Conservation (phyloP, 2,329 filamentous ascomycete species). For the Westerdykella sp. region DNA sequence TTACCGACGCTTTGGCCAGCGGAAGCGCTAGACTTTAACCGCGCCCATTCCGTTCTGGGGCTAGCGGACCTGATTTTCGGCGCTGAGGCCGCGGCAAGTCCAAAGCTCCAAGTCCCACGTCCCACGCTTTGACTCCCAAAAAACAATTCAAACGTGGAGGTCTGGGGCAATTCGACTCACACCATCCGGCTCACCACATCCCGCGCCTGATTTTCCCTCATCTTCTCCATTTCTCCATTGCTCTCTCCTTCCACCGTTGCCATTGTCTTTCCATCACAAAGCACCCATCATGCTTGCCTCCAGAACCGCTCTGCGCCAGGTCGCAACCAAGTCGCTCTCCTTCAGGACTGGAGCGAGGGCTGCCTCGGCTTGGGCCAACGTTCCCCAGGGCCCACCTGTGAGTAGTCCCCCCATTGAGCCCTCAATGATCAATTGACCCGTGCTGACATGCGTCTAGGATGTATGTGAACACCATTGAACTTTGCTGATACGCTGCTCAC, state of each 20-base stretch:
- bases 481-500: conserved; percentile 1
- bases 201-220: conserved; percentile 1
- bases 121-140: conserved; percentile 5
- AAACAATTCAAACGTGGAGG: conserved; percentile 1
- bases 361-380: conserved; percentile 81
- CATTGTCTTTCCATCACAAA: conserved; percentile 7
- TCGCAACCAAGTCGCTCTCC: conserved; percentile 30
- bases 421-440: conserved; percentile 8
- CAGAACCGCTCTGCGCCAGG: conserved; percentile 35
- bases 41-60: not conserved
- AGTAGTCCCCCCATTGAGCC: conserved; percentile 36
- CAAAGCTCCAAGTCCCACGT: conserved; percentile 1
- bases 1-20: not conserved
- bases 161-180: conserved; percentile 3
- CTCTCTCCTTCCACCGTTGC: conserved; percentile 6
- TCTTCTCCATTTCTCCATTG: conserved; percentile 5
- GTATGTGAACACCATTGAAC: conserved; percentile 2
- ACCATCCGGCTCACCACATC: not conserved
- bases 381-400: conserved; percentile 91
- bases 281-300: conserved; percentile 32
- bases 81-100: not conserved
- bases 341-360: conserved; percentile 47
- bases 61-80: not conserved
- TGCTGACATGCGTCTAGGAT: conserved; percentile 31
- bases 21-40: not conserved